Percentiles rank a stretch among this genome's conserved stretches.
These are phyloP conservation scores for Teunomyces lycoperdinae DNA, from an alignment of 805 yeast species.

Conservation along the genomic window DNA sequence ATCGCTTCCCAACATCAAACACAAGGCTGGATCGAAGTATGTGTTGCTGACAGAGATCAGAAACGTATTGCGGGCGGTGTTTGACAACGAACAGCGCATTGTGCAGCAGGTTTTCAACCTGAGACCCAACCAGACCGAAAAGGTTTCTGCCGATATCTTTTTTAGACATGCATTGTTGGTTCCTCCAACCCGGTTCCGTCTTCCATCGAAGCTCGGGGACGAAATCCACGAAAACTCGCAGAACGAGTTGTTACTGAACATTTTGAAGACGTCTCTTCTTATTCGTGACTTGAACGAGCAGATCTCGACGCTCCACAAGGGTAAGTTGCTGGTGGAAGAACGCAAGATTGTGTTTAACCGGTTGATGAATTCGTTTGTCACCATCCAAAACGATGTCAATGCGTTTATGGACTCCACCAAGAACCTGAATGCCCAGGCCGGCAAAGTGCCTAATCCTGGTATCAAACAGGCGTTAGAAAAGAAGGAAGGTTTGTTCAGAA, in stretches of 20 bases:
- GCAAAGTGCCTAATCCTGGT: slow-evolving; percentile 84
- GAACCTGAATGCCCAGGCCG: slow-evolving; percentile 68
- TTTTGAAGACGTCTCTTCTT: slow-evolving; percentile 73
- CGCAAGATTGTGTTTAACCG: slow-evolving; percentile 78
- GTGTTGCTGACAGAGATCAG: slow-evolving; percentile 85
- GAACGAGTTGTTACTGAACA: slow-evolving; percentile 79
- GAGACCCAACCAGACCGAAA: slow-evolving; percentile 56
- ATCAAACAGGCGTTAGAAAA: slow-evolving; percentile 96
- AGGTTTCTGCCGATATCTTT: slow-evolving; percentile 73
- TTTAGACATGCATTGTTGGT: slow-evolving; percentile 86
- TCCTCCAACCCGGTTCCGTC: slow-evolving; percentile 94
- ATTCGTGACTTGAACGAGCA: slow-evolving; percentile 90
- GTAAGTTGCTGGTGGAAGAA: slow-evolving; percentile 54
- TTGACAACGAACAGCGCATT: slow-evolving; percentile 66
- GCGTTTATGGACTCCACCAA: slow-evolving; percentile 91
- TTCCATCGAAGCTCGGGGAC: slow-evolving; percentile 96
- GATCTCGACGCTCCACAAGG: slow-evolving; percentile 58
- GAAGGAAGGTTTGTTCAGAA: slow-evolving; percentile 97
- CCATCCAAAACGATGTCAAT: slow-evolving; percentile 92
- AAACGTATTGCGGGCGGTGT: slow-evolving; percentile 71
- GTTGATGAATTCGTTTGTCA: slow-evolving; percentile 93
- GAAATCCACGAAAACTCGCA: slow-evolving; percentile 93
- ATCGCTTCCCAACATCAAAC: slow-evolving; percentile 49
- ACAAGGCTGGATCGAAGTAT: slow-evolving; percentile 75
- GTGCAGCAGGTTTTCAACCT: slow-evolving; percentile 77